Conservation (phyloP, 129 eudicot genomes). For the Centrapalus pauciflorus region DNA sequence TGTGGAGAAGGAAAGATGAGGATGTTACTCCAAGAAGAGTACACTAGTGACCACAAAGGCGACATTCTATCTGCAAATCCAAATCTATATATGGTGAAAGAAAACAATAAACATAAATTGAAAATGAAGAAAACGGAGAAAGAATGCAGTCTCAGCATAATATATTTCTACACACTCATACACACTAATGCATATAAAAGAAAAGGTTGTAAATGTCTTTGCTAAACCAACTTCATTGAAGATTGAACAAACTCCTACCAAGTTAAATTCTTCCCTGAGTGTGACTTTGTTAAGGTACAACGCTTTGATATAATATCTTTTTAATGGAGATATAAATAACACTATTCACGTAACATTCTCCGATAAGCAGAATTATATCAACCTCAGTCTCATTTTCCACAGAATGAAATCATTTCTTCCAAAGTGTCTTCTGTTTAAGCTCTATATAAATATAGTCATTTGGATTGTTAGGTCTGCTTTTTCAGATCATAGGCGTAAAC, state of each 20-base stretch:
- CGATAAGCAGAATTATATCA: neutral
- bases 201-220: too few relatives aligned
- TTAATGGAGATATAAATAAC: too few relatives aligned
- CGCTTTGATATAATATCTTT: too few relatives aligned
- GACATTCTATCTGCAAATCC: neutral
- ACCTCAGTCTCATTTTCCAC: neutral
- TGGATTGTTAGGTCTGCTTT: neutral
- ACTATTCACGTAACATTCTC: too few relatives aligned
- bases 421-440: neutral
- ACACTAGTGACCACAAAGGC: conserved; percentile 3
- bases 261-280: too few relatives aligned
- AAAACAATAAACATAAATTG: conserved; percentile 1
- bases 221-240: too few relatives aligned
- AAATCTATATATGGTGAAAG: neutral
- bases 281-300: too few relatives aligned
- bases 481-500: neutral
- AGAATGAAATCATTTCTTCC: neutral
- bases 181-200: too few relatives aligned
- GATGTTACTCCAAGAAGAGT: conserved; percentile 11
- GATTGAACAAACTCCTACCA: too few relatives aligned
- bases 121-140: neutral
- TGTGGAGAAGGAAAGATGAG: conserved; percentile 2
- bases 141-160: neutral
- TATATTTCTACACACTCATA: too few relatives aligned
- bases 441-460: neutral